Evolutionary conservation across 1,284 basidiomycete genomes (phyloP).

Genomic region (Spongiforma sp.): DNA sequence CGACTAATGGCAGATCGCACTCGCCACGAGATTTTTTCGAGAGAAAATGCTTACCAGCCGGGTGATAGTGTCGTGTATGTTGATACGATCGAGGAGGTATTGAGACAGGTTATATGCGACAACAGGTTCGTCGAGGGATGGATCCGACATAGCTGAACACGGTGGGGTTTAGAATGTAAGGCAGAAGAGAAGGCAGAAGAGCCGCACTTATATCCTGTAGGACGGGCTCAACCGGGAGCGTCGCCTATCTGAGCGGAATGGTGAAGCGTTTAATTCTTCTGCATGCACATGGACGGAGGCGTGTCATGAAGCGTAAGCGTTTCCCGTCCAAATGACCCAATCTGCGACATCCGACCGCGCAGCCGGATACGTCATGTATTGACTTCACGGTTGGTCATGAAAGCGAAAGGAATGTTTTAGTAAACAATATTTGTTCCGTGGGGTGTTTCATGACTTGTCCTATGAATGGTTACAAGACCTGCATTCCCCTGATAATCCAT

Average conservation of each 20-base stretch:
- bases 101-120: slow-evolving; percentile 24
- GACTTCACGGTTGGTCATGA: too few species aligned
- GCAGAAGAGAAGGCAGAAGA: neutral
- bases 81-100: slow-evolving; percentile 32
- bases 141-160: slow-evolving; percentile 12
- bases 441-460: too few species aligned
- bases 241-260: neutral
- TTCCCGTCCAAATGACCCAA: neutral
- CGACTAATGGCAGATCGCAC: slow-evolving; percentile 11
- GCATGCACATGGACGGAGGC: neutral
- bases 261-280: neutral
- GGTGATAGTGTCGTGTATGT: slow-evolving; percentile 34
- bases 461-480: too few species aligned
- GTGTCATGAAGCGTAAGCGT: slow-evolving; percentile 12
- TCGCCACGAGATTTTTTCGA: neutral
- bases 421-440: too few species aligned
- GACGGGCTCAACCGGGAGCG: slow-evolving; percentile 14
- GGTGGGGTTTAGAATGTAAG: neutral
- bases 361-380: slow-evolving; percentile 4
- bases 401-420: too few species aligned
- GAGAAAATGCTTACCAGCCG: slow-evolving; percentile 25
- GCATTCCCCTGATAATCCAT: too few species aligned
- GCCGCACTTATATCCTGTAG: slow-evolving; percentile 18
- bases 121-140: slow-evolving; percentile 10
- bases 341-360: neutral